Conservation (phyloP, 768 basidiomycete species). For the Pleurotus cornucopiae region DNA sequence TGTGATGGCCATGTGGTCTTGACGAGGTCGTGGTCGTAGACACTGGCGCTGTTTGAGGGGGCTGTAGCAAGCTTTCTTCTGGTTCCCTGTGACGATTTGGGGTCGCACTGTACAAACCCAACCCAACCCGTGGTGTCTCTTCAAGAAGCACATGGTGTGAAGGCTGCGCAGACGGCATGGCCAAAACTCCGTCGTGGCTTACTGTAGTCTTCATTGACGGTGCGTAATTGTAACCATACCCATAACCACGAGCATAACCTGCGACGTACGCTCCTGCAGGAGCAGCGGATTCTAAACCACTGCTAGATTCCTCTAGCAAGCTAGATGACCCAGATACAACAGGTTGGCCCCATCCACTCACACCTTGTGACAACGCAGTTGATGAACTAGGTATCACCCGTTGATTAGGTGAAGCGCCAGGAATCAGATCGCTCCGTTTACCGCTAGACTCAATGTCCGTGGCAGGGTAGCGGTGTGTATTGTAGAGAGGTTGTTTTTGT, state of each 20-base stretch:
- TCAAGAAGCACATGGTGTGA: not conserved
- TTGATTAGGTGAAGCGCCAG: constrained; percentile 26
- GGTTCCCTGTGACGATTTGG: not conserved
- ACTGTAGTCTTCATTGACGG: not conserved
- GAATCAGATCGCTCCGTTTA: constrained; percentile 24
- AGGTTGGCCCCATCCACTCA: constrained; percentile 6
- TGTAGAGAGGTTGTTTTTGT: constrained; percentile 4
- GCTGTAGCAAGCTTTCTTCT: constrained; percentile 1
- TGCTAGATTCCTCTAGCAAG: not conserved
- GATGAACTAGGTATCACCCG: constrained; percentile 22
- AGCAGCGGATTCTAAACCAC: constrained; percentile 9
- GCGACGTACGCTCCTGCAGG: constrained; percentile 26
- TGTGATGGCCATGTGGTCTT: constrained; percentile 1
- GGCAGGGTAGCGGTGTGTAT: constrained; percentile 1
- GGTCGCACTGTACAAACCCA: constrained; percentile 3
- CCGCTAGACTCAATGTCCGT: constrained; percentile 5
- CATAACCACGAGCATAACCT: constrained; percentile 31
- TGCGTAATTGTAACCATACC: constrained; percentile 26
- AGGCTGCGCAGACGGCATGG: not conserved
- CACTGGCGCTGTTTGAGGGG: constrained; percentile 1
- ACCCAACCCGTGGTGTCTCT: not conserved
- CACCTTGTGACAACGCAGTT: constrained; percentile 10
- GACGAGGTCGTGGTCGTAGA: not conserved
- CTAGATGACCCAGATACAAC: not conserved
- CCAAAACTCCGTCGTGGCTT: not conserved